A percentile compares a stretch with the other conserved stretches of the same genome.
Conservation (phyloP, 1,284 basidiomycete species). For the Moesziomyces parantarcticus region DNA sequence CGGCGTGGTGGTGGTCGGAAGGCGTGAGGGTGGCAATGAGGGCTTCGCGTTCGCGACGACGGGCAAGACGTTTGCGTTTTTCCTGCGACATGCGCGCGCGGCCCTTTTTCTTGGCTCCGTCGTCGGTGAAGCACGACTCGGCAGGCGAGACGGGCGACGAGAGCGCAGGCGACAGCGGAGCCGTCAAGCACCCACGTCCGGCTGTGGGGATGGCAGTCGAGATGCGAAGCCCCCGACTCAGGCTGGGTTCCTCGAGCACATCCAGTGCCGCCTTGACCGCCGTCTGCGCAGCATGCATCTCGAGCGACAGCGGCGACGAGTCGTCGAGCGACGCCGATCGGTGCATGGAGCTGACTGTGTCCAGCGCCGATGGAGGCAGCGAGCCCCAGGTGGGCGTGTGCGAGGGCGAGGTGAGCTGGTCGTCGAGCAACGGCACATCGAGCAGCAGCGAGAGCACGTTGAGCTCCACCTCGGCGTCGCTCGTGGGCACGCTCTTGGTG, state of each 20-base stretch:
- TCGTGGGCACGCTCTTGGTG: slow-evolving; percentile 16
- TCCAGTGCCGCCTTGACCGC: slow-evolving; percentile 45
- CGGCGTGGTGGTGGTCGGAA: slow-evolving; percentile 2
- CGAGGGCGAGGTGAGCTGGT: slow-evolving; percentile 7
- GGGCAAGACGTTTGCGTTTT: slow-evolving; percentile 51
- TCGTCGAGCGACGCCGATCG: slow-evolving; percentile 17
- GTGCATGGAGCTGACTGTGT: too few relatives aligned
- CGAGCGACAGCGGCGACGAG: slow-evolving; percentile 7
- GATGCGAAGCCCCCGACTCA: slow-evolving; percentile 15
- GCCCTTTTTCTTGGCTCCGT: slow-evolving; percentile 41
- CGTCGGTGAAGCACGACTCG: slow-evolving; percentile 33
- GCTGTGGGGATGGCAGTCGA: not conserved
- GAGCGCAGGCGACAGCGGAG: slow-evolving; percentile 22
- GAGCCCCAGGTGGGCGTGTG: slow-evolving; percentile 14
- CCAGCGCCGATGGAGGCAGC: too few relatives aligned
- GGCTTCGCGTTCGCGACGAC: slow-evolving; percentile 52
- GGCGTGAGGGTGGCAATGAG: slow-evolving; percentile 16
- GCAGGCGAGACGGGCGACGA: slow-evolving; percentile 25
- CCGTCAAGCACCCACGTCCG: slow-evolving; percentile 9
- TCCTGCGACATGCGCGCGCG: slow-evolving; percentile 58
- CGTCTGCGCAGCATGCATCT: slow-evolving; percentile 43
- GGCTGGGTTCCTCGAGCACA: slow-evolving; percentile 25
- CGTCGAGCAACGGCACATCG: slow-evolving; percentile 28
- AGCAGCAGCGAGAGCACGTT: slow-evolving; percentile 40
- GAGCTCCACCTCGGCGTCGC: slow-evolving; percentile 29